Conservation (phyloP, 2,329 filamentous ascomycete species). For the Ceratocystiopsis sp. region DNA sequence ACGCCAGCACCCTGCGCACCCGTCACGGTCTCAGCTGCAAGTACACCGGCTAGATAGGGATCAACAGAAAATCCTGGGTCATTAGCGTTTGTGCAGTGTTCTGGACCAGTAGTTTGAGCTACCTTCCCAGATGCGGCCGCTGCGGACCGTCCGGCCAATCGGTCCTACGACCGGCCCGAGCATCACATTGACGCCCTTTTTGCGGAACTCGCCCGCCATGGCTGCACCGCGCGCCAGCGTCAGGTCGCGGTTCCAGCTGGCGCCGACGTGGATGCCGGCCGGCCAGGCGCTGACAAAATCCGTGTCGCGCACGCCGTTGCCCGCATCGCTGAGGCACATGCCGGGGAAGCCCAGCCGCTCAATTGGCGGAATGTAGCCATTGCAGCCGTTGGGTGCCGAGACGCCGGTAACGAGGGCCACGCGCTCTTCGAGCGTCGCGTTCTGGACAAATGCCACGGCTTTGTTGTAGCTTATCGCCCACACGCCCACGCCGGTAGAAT, state of each 20-base stretch:
- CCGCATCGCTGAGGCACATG: conserved; percentile 25
- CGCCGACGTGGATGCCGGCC: conserved; percentile 4
- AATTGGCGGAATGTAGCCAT: conserved; percentile 25
- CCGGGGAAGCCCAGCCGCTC: conserved; percentile 23
- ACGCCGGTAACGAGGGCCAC: conserved; percentile 60
- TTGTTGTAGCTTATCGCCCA: conserved; percentile 53
- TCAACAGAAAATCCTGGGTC: conserved; percentile 26
- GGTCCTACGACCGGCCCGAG: conserved; percentile 62
- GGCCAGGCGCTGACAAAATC: conserved; percentile 24
- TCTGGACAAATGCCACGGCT: conserved; percentile 49
- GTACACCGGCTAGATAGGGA: conserved; percentile 39
- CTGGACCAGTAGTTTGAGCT: not conserved
- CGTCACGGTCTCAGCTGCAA: conserved; percentile 36
- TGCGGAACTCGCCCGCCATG: conserved; percentile 61
- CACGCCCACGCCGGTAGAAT: conserved; percentile 39
- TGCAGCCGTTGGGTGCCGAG: conserved; percentile 32
- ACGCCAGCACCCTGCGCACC: conserved; percentile 58
- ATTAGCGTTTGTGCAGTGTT: conserved; percentile 11
- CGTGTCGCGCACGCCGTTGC: conserved; percentile 23
- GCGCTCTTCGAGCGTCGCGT: conserved; percentile 61
- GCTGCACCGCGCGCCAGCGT: conserved; percentile 50
- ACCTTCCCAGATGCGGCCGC: conserved; percentile 45
- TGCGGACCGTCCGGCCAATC: conserved; percentile 39
- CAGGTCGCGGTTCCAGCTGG: conserved; percentile 53
- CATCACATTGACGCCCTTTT: conserved; percentile 63